Evolutionary conservation across 176 grass and related monocot genomes (phyloP).

Genomic region (Triticum dicoccoides): DNA sequence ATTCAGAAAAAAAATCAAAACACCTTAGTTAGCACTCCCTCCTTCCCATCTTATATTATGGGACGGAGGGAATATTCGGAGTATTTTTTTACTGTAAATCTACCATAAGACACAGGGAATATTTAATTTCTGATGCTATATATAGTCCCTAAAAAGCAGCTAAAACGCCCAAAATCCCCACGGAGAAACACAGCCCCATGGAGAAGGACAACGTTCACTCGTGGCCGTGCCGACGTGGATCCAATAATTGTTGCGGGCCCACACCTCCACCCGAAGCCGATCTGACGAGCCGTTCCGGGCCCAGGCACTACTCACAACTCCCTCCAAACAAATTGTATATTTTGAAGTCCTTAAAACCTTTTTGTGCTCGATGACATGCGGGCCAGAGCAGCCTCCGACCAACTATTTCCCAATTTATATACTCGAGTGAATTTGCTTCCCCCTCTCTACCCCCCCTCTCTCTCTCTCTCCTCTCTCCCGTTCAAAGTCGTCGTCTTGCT

Average conservation of each 20-base stretch:
- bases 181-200: no score
- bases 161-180: no score
- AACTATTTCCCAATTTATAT: slow-evolving; percentile 15
- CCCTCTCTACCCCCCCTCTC: neutral
- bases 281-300: slow-evolving; percentile 32
- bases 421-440: slow-evolving; percentile 6
- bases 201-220: neutral
- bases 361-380: neutral
- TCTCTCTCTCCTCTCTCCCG: neutral
- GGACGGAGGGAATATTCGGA: no score
- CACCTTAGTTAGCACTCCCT: no score
- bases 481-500: neutral
- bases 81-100: no score
- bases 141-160: no score
- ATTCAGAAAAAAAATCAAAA: no score
- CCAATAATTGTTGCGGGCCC: slow-evolving; percentile 37
- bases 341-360: neutral
- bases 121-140: no score
- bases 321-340: slow-evolving; percentile 6
- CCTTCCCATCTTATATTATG: no score
- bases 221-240: slow-evolving; percentile 30
- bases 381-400: neutral
- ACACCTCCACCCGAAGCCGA: slow-evolving; percentile 14
- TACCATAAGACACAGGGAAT: no score
- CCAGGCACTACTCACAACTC: slow-evolving; percentile 6